Evolutionary conservation across 495 filamentous ascomycete species (phyloP).

Genomic region (Penicillium fimorum): DNA sequence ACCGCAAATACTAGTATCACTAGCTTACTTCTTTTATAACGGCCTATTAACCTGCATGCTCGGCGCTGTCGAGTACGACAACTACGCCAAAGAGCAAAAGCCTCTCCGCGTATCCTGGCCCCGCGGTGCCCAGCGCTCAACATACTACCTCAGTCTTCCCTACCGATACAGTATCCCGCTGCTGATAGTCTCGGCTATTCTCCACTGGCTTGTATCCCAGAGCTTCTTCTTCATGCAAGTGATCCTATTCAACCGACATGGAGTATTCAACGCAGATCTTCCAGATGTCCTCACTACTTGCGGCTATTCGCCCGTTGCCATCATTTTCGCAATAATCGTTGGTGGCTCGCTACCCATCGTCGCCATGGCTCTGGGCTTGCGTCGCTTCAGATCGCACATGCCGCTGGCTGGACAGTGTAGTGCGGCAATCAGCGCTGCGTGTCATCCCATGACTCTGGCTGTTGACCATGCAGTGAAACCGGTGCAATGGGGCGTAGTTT

Average conservation of each 20-base stretch:
- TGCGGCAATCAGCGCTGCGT: constrained; percentile 50
- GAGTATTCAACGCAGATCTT: not conserved
- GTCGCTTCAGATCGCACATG: constrained; percentile 33
- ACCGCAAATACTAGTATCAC: constrained; percentile 44
- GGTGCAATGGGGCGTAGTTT: not conserved
- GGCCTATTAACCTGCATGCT: constrained; percentile 43
- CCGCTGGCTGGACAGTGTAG: constrained; percentile 44
- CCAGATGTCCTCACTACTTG: constrained; percentile 26
- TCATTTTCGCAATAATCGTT: constrained; percentile 29
- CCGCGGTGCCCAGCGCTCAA: constrained; percentile 40
- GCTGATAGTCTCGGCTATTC: constrained; percentile 18
- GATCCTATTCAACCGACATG: constrained; percentile 16
- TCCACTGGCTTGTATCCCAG: constrained; percentile 48
- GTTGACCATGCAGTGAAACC: not conserved
- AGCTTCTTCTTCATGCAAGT: constrained; percentile 34
- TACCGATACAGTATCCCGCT: constrained; percentile 41
- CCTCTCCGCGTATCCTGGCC: constrained; percentile 49
- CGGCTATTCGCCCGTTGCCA: constrained; percentile 29
- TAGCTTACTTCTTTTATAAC: constrained; percentile 44
- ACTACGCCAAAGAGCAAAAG: constrained; percentile 28
- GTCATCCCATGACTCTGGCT: constrained; percentile 27
- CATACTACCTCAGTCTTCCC: constrained; percentile 43
- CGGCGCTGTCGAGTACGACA: constrained; percentile 33
- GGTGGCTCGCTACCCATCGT: constrained; percentile 17
- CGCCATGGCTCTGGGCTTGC: constrained; percentile 15